Conservation (phyloP, 192 early-diverging fungal species). For the Backusella parvicylindrica region DNA sequence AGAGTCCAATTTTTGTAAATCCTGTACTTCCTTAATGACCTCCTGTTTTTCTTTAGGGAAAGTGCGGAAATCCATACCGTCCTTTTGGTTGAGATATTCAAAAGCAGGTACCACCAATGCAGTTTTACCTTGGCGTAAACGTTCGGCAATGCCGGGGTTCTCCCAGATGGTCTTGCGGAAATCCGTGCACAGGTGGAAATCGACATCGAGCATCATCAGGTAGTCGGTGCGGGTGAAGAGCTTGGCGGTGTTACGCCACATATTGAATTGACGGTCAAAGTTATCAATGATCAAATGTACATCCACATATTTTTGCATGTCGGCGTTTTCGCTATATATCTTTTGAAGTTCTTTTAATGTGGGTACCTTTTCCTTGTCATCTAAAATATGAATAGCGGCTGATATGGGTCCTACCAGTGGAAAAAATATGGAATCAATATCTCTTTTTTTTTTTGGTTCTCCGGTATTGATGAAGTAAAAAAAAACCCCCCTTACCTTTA, state of each 20-base stretch:
- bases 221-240: slow-evolving; percentile 56
- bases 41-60: slow-evolving; percentile 43
- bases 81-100: slow-evolving; percentile 46
- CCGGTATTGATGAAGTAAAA: slow-evolving; percentile 29
- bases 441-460: too few relatives aligned
- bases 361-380: slow-evolving; percentile 42
- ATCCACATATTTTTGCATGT: slow-evolving; percentile 49
- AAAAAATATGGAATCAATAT: background rate
- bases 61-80: slow-evolving; percentile 44
- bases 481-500: slow-evolving; percentile 35
- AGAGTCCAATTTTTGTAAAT: slow-evolving; percentile 41
- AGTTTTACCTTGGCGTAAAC: slow-evolving; percentile 39
- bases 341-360: slow-evolving; percentile 42
- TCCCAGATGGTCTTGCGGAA: slow-evolving; percentile 38
- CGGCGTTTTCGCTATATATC: slow-evolving; percentile 39
- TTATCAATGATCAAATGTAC: slow-evolving; percentile 54
- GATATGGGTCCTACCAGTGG: slow-evolving; percentile 45
- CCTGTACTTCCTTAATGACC: slow-evolving; percentile 38
- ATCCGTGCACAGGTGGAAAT: slow-evolving; percentile 54
- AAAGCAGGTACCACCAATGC: slow-evolving; percentile 57
- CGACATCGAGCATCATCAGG: slow-evolving; percentile 57
- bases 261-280: slow-evolving; percentile 60
- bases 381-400: slow-evolving; percentile 51
- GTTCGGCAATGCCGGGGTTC: slow-evolving; percentile 28
- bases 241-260: slow-evolving; percentile 61